Conservation (phyloP, 2,329 filamentous ascomycete species). For the Calonectria fujianensis region DNA sequence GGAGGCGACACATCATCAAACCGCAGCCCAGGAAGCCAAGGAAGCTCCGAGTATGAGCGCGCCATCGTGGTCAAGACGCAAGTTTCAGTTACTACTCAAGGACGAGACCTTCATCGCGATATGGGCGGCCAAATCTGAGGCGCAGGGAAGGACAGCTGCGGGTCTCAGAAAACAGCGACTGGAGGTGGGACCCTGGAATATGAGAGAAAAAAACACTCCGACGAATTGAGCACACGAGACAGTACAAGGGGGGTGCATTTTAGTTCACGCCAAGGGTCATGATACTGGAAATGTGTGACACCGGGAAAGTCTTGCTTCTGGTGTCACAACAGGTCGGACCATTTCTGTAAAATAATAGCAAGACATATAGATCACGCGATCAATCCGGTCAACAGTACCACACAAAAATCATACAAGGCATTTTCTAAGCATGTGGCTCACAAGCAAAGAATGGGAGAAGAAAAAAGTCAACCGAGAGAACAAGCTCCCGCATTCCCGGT, state of each 20-base stretch:
- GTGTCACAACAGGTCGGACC: not conserved
- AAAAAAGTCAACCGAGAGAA: not conserved
- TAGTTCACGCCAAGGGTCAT: not conserved
- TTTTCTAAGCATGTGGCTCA: not conserved
- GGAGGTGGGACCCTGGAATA: not conserved
- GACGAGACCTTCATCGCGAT: not conserved
- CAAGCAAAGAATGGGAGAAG: not conserved
- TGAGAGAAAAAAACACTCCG: not conserved
- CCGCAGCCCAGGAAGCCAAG: conserved; percentile 31
- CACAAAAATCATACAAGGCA: conserved; percentile 1
- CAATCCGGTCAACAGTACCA: not conserved
- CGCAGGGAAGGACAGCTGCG: not conserved
- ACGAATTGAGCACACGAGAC: not conserved
- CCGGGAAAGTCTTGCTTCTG: not conserved
- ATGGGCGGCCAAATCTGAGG: not conserved
- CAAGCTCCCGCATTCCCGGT: conserved; percentile 7
- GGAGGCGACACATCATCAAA: conserved; percentile 28
- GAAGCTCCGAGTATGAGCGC: conserved; percentile 39
- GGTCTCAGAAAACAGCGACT: not conserved
- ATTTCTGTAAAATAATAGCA: conserved; percentile 25
- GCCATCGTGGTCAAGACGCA: conserved; percentile 36
- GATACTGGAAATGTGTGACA: not conserved
- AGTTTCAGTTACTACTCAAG: conserved; percentile 32
- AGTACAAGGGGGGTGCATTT: not conserved
- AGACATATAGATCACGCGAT: conserved; percentile 24